Percentiles rank a stretch among this genome's conserved stretches.
These are phyloP conservation scores for Dichotomocladium elegans DNA, from an alignment of 371 early-diverging fungal genomes.

Conservation along the genomic window DNA sequence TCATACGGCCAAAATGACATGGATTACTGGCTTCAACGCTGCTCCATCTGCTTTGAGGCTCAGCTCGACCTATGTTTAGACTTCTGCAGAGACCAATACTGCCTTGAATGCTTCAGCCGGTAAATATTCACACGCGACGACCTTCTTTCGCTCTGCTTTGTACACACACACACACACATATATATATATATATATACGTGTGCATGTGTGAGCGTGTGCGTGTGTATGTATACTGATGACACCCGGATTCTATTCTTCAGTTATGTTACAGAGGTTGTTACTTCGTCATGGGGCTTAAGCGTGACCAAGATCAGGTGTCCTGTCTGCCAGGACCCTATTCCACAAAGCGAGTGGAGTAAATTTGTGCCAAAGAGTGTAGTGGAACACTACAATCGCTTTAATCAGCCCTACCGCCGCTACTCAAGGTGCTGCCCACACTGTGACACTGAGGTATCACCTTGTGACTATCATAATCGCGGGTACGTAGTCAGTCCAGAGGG, in stretches of 20 bases:
- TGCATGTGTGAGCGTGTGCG: too few relatives aligned
- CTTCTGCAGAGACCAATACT: constrained; percentile 64
- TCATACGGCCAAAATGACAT: constrained; percentile 48
- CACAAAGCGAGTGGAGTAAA: constrained; percentile 61
- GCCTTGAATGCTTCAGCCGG: constrained; percentile 61
- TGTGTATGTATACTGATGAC: too few relatives aligned
- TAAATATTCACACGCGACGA: constrained; percentile 15
- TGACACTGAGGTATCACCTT: constrained; percentile 50
- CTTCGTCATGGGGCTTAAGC: constrained; percentile 65
- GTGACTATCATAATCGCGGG: constrained; percentile 9
- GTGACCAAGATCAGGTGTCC: constrained; percentile 58
- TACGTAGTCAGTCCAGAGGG: too few relatives aligned
- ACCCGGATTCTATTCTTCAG: too few relatives aligned
- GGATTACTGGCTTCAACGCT: constrained; percentile 58
- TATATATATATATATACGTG: too few relatives aligned
- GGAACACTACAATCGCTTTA: constrained; percentile 55
- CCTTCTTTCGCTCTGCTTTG: not conserved
- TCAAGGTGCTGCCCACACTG: constrained; percentile 59
- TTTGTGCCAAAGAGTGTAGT: constrained; percentile 32
- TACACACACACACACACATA: too few relatives aligned
- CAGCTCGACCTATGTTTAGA: constrained; percentile 62
- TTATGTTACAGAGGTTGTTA: constrained; percentile 66
- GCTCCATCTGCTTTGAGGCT: constrained; percentile 68
- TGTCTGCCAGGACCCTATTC: constrained; percentile 56
- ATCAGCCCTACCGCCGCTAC: constrained; percentile 61